Base-by-base conservation (phyloP, 805 yeast genomes). In the Monosporozyma solicola region DNA sequence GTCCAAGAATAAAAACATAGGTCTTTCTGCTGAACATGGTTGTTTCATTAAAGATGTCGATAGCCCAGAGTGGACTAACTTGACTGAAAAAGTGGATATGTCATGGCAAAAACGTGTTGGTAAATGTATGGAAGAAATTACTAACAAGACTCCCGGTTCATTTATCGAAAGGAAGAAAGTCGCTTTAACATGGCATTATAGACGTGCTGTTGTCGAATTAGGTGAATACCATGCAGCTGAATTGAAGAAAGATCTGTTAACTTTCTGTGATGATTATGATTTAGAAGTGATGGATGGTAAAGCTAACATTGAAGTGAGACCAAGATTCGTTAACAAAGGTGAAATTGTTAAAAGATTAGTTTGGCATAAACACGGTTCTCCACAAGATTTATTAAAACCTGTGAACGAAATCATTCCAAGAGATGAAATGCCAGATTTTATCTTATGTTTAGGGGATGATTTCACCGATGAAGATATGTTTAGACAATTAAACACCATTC, bases 401-500 rank as follows among this genome's bases (percentile, higher is more conserved):
- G 55, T 59, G 22, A 73, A 73, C 35, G 65, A 70, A 41, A 59
- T 64, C 11, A 56, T 71, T 39, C 62, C 66, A 20, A 66, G 67
- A 15, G 77, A 75, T 1, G 75, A 78, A 50, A 72, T 81, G 51
- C 94, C 97, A 0, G 96, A 88, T 62, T 92, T 94, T 64, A 80
- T 87, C 43, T 70, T 92, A 52, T 94, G 98, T 72, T 71, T 89
- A 46, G 99, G 99, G 50, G 99, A 94, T 69, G 99, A 94, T 68
- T 77, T 84, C 44, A 94, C 99, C 0, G 99, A 94, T 69, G 99
- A 94, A 69, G 99, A 94, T 64, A 94, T 94, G 99, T 94, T 94
- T 69, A 77, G 74, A 54, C 84, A 92, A 29, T 74, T 94, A 61
- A 80, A 83, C 53, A 74, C 72, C 2, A 80, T 87, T 59, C 89